Evolutionary conservation across 2,329 filamentous ascomycete genomes (phyloP), one percentile per base, ranked within the genome.

Genomic region (Capronia coronata): DNA sequence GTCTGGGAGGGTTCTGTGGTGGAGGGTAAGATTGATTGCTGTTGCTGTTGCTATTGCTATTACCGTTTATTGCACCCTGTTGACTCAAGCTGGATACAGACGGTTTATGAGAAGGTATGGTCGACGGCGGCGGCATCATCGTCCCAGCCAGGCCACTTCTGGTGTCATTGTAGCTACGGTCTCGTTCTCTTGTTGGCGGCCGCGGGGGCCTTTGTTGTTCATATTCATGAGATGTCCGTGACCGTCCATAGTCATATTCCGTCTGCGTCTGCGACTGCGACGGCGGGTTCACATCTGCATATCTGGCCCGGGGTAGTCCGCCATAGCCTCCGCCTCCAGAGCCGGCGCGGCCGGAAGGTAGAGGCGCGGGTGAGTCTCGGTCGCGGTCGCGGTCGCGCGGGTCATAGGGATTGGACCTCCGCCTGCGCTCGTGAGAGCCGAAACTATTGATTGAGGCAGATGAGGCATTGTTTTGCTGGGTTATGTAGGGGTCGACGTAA

Each of bases 401-500:
- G 18, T 52, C 56, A 46, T 59, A 60, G 6, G 58, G 58, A 43
- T 59, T 60, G 18, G 54, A 46, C 19, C 54, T 40, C 29, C 48
- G 49, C 43, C 55, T 54, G 43, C 55, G 57, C 18, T 59, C 57
- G 11, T 53, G 52, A 18, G 56, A 54, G 34, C 48, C 53, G 35
- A 55, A 55, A 49, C 56, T 58, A 45, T 58, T 59, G 35, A 60
- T 53, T 38, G 55, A 58, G 4, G 58, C 51, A 19, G 49, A 56
- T 29, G 58, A 60, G 18, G 43, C 48, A 47, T 60, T 60, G 41
- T 56, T 54, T 23, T 57, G 57, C 14, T 38, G 38, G 35, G 44
- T 49, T 4, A 54, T 41, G 32, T 60, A 60, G 14, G 56, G 54
- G 27, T 58, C 56, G 16, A 37, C 54, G 30, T 52, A 56, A 29